Base-by-base conservation (phyloP, 495 filamentous ascomycete genomes). In the Viridothelium virens region DNA sequence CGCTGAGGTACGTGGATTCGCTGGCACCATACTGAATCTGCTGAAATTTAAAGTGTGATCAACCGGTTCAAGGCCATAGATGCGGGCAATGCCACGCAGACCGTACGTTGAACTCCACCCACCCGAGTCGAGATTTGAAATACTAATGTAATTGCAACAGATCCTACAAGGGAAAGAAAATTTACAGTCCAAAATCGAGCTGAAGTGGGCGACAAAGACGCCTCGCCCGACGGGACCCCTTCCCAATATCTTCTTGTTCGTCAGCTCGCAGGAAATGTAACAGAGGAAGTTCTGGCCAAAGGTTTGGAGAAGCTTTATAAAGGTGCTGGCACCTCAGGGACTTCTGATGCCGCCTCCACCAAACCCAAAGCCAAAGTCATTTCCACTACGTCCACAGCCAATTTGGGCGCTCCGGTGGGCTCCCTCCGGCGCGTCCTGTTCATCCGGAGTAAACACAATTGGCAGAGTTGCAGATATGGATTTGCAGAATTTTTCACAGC, bases 401-500 rank as follows among this genome's bases (percentile, higher is more conserved):
- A 85, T 62, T 76, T 89, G 3, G 92, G 92, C 47, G 92, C 92
- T 6, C 85, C 83, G 46, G 85, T 90, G 37, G 87, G 89, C 16
- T 89, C 89, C 34, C 76, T 96, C 12, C 83, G 86, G 34, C 87
- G 92, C 63, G 84, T 96, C 11, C 80, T 96, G 56, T 78, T 96
- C 10, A 86, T 95, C 67, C 84, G 91, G 61, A 89, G 94, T 70
- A 82, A 88, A 67, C 81, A 80, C 59, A 87, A 79, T 25, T 85
- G 91, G 65, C 88, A 92, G 62, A 92, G 88, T 66, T 92, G 90
- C 86, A 84, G 87, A 61, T 96, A 90, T 70, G 92, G 91, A 0
- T 96, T 96, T 73, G 92, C 89, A 33, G 92, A 96, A 74, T 96
- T 93, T 72, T 85, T 83, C n/a, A 89, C 75, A 38, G 76, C 82